Percentiles rank a stretch among this genome's conserved stretches.
phyloP scores from a whole-genome alignment of 345 rosid species.

The Zanthoxylum bungeanum region DNA sequence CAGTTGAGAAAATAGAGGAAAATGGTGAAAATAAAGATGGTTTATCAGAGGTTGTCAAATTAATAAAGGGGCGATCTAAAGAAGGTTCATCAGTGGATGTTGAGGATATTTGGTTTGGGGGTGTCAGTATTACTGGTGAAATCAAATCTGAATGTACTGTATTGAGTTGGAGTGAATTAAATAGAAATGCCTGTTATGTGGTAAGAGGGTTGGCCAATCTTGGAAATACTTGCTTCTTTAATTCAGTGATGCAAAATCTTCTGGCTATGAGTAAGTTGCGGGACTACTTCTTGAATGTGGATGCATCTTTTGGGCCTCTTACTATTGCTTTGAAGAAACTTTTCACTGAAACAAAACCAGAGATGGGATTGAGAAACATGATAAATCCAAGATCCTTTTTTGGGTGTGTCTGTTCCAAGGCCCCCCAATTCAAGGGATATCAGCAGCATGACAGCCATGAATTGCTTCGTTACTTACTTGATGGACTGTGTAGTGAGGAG shows the following conservation, averaged over 20 bases:
- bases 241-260: conserved; percentile 92
- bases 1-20: conserved; percentile 62
- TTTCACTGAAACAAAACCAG: conserved; percentile 62
- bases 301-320: conserved; percentile 54
- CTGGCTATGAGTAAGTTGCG: conserved; percentile 60
- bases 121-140: conserved; percentile 52
- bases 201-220: conserved; percentile 89
- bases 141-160: conserved; percentile 31
- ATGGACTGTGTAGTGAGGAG: conserved; percentile 80
- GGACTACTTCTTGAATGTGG: conserved; percentile 50
- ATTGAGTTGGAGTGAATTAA: conserved; percentile 32
- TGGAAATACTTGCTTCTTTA: conserved; percentile 96
- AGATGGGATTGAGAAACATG: conserved; percentile 50
- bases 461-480: conserved; percentile 82
- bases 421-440: conserved; percentile 90
- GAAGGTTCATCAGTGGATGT: conserved; percentile 38
- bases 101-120: conserved; percentile 60
- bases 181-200: conserved; percentile 46
- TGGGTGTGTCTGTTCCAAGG: conserved; percentile 62
- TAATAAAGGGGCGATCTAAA: conserved; percentile 51
- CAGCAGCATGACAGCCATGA: conserved; percentile 99
- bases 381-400: conserved; percentile 75
- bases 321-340: conserved; percentile 69
- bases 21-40: conserved; percentile 53
- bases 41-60: conserved; percentile 48